Conservation (phyloP, 1,139 yeast genomes). For the Protomyces gravidus region DNA sequence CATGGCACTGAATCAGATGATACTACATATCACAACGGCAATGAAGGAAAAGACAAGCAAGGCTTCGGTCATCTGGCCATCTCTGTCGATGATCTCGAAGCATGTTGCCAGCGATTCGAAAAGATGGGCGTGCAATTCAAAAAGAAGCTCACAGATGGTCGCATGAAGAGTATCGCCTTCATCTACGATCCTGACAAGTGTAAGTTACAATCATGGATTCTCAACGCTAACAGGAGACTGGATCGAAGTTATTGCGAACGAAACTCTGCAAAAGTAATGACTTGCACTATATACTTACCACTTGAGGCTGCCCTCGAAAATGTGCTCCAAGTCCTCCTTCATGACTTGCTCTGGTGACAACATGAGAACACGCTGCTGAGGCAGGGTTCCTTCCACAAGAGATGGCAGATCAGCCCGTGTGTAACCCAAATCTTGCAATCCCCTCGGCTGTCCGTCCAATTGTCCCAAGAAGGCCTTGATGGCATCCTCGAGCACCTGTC, state of each 20-base stretch:
- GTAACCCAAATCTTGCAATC: conserved; percentile 42
- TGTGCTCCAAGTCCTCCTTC: conserved; percentile 36
- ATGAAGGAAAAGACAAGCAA: conserved; percentile 54
- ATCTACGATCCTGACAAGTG: conserved; percentile 43
- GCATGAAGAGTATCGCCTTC: conserved; percentile 66
- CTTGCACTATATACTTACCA: conserved; percentile 5
- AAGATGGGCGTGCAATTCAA: conserved; percentile 59
- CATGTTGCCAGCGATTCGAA: conserved; percentile 53
- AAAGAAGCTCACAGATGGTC: conserved; percentile 80
- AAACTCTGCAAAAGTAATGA: conserved; percentile 30
- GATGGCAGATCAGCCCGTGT: conserved; percentile 39
- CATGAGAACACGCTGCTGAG: conserved; percentile 44
- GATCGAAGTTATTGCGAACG: conserved; percentile 49
- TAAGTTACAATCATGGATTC: conserved; percentile 48
- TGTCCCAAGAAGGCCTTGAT: conserved; percentile 41
- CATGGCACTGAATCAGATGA: conserved; percentile 89
- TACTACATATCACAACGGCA: conserved; percentile 74
- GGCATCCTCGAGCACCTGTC: conserved; percentile 43
- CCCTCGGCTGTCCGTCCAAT: conserved; percentile 43
- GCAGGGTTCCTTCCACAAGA: conserved; percentile 44
- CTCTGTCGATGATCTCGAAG: conserved; percentile 59
- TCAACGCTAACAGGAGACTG: too few species aligned
- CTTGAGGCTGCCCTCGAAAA: conserved; percentile 34
- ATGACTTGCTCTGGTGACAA: conserved; percentile 41
- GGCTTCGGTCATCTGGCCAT: conserved; percentile 88